These are phyloP conservation scores for Trichomonas vaginalis DNA, from an alignment of 208 protist genomes.

Conservation along the genomic window DNA sequence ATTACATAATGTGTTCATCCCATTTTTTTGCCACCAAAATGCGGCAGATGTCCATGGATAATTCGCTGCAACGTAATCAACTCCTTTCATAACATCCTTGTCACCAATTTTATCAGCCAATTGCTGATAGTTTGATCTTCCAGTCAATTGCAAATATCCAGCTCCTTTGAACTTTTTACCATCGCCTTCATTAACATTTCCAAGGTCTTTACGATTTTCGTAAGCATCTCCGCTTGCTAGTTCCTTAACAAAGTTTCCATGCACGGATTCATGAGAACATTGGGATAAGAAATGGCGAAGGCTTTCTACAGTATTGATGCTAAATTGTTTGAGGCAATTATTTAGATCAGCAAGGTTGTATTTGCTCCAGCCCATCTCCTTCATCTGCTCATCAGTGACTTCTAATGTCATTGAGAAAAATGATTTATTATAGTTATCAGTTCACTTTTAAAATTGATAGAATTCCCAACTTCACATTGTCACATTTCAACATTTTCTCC, in stretches of 20 bases:
- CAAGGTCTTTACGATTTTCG: not conserved
- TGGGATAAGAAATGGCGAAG: not conserved
- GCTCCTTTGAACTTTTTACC: not conserved
- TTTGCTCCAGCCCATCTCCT: not conserved
- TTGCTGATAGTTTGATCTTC: not conserved
- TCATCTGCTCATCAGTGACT: not conserved
- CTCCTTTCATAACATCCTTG: not conserved
- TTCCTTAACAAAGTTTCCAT: not conserved
- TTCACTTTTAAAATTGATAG: too few species aligned
- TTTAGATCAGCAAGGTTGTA: not conserved
- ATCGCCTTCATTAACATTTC: not conserved
- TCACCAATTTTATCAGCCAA: not conserved
- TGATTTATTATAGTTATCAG: too few species aligned
- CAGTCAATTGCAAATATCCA: not conserved
- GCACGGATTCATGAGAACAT: not conserved
- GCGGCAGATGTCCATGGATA: constrained; percentile 1
- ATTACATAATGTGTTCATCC: not conserved
- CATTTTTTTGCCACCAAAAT: not conserved
- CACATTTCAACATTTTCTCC: too few species aligned
- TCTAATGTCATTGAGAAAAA: too few species aligned
- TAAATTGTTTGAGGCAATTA: not conserved
- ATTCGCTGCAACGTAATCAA: not conserved
- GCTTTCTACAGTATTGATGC: not conserved
- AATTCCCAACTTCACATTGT: too few species aligned
- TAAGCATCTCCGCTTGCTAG: not conserved